These are phyloP conservation scores for Nyssa sinensis DNA, from an alignment of 148 eudicot genomes.

Conservation along the genomic window DNA sequence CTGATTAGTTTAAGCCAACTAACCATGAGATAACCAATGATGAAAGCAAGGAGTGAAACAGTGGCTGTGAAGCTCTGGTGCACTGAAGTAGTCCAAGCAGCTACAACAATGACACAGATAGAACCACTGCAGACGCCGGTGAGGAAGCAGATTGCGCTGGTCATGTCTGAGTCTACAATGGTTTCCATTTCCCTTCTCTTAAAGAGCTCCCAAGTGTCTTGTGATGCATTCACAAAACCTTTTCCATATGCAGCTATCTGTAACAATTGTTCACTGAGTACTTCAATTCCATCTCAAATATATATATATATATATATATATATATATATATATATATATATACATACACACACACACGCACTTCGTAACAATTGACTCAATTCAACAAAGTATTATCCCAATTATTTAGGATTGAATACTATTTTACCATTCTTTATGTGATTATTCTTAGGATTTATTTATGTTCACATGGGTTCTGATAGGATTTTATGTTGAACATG, in stretches of 20 bases:
- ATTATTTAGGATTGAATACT: too few species aligned
- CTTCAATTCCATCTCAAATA: not conserved
- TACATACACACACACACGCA: too few species aligned
- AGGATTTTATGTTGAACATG: too few species aligned
- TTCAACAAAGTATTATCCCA: too few species aligned
- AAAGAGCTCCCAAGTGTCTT: slow-evolving; percentile 91
- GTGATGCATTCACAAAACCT: slow-evolving; percentile 77
- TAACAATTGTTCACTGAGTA: slow-evolving; percentile 6
- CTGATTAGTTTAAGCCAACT: slow-evolving; percentile 23
- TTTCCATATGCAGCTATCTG: slow-evolving; percentile 96
- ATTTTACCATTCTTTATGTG: too few species aligned
- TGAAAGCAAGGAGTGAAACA: slow-evolving; percentile 72
- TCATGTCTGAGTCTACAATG: slow-evolving; percentile 83
- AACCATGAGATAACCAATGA: slow-evolving; percentile 93
- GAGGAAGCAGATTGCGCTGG: slow-evolving; percentile 81
- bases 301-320: too few species aligned
- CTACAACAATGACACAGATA: slow-evolving; percentile 71
- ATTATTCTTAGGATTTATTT: too few species aligned
- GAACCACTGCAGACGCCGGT: slow-evolving; percentile 93
- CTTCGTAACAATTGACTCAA: too few species aligned
- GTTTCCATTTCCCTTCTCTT: slow-evolving; percentile 56
- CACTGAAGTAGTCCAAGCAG: slow-evolving; percentile 77
- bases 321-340: too few species aligned
- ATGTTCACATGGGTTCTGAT: too few species aligned
- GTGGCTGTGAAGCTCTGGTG: slow-evolving; percentile 73